phyloP scores from a whole-genome alignment of 164 flowering plant species.

The Tetracentron sinense region DNA sequence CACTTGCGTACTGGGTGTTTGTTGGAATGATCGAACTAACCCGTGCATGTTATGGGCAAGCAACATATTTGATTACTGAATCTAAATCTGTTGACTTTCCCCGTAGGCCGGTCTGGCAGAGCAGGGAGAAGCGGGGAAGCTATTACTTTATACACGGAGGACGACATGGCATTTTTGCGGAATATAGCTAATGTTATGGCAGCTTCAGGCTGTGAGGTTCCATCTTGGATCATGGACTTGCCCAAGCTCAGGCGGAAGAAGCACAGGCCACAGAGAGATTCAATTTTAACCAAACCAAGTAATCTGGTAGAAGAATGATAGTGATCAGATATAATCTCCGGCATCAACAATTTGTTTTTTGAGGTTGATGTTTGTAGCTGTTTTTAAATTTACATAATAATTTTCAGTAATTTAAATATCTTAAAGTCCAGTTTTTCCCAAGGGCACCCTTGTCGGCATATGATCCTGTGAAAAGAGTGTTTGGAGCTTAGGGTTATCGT shows the following conservation, averaged over 20 bases:
- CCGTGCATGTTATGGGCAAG: too few relatives aligned
- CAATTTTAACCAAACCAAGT: slow-evolving; percentile 42
- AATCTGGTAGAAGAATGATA: slow-evolving; percentile 20
- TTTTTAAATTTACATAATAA: too few relatives aligned
- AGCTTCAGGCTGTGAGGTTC: slow-evolving; percentile 90
- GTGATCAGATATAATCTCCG: not conserved
- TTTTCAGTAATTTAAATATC: too few relatives aligned
- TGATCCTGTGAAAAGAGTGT: too few relatives aligned
- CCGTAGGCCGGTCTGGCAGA: slow-evolving; percentile 84
- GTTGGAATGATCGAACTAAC: too few relatives aligned
- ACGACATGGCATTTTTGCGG: slow-evolving; percentile 65
- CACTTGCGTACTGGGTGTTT: too few relatives aligned
- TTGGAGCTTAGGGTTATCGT: too few relatives aligned
- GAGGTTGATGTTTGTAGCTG: too few relatives aligned
- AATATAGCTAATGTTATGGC: slow-evolving; percentile 82
- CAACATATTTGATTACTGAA: slow-evolving; percentile 1
- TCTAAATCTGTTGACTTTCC: slow-evolving; percentile 10
- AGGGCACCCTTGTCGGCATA: too few relatives aligned
- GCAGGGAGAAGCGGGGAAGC: slow-evolving; percentile 93
- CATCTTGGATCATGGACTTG: slow-evolving; percentile 66
- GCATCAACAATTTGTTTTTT: too few relatives aligned
- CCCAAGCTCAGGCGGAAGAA: slow-evolving; percentile 67
- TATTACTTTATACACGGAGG: slow-evolving; percentile 82
- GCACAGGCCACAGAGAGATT: slow-evolving; percentile 73
- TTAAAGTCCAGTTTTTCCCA: too few relatives aligned